A percentile compares a stretch with the other conserved stretches of the same genome.
These are phyloP conservation scores for Tetrahymena borealis DNA, from an alignment of 73 alveolate genomes.

Conservation along the genomic window DNA sequence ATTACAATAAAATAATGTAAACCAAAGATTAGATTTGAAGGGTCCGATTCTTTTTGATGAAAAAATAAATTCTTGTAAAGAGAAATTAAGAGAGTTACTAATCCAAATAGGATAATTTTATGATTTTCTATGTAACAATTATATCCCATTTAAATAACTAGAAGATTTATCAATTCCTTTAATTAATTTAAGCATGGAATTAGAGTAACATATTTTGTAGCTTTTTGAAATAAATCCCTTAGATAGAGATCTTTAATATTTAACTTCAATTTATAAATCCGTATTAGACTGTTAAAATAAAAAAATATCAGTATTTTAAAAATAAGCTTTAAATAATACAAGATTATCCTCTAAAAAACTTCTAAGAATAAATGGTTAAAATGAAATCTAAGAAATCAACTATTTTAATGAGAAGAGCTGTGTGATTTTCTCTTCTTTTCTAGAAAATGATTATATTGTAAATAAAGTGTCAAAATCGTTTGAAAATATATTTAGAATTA, in stretches of 20 bases:
- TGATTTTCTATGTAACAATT: background rate
- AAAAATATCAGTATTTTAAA: background rate
- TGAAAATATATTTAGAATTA: background rate
- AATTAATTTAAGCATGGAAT: background rate
- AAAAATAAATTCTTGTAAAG: background rate
- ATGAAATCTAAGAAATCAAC: background rate
- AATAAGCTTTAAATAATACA: background rate
- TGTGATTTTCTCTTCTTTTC: background rate
- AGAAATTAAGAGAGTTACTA: background rate
- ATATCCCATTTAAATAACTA: background rate
- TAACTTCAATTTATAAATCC: background rate
- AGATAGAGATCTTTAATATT: background rate
- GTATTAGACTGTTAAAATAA: background rate
- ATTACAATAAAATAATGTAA: background rate
- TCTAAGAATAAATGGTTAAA: background rate
- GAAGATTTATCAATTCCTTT: background rate
- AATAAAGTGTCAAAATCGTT: background rate
- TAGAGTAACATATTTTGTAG: background rate
- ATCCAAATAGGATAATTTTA: background rate
- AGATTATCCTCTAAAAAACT: background rate
- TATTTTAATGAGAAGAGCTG: background rate
- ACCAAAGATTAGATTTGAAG: background rate
- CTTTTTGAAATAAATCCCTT: background rate
- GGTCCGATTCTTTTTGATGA: background rate
- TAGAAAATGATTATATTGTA: background rate